Conservation (phyloP, 2,329 filamentous ascomycete species). For the Xylariaceae sp. region DNA sequence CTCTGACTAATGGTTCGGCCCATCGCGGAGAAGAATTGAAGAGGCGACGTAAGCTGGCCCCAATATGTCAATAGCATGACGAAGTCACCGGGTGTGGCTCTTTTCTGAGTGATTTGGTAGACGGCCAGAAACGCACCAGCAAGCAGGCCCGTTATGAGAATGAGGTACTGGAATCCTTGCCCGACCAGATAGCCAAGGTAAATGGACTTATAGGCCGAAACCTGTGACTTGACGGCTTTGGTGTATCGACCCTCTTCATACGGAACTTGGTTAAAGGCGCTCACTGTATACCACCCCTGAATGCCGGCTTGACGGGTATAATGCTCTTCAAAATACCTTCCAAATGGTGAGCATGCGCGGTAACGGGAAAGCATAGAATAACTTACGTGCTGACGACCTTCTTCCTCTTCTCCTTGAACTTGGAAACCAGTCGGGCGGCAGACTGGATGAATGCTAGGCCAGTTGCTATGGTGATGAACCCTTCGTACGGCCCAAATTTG, state of each 20-base stretch:
- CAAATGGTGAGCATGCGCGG: not conserved
- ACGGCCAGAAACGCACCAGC: slow-evolving; percentile 57
- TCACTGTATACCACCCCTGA: slow-evolving; percentile 55
- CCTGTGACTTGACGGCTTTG: slow-evolving; percentile 42
- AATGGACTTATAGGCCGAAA: slow-evolving; percentile 36
- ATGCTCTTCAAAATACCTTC: slow-evolving; percentile 48
- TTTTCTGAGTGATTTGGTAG: slow-evolving; percentile 59
- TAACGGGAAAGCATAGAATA: not conserved
- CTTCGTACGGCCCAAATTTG: slow-evolving; percentile 56
- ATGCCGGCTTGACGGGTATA: slow-evolving; percentile 52
- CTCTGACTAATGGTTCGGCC: slow-evolving; percentile 53
- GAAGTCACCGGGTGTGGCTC: slow-evolving; percentile 61
- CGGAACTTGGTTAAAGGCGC: slow-evolving; percentile 53
- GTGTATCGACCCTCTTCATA: slow-evolving; percentile 53
- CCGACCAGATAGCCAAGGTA: slow-evolving; percentile 45
- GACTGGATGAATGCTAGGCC: slow-evolving; percentile 52
- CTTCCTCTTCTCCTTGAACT: slow-evolving; percentile 45
- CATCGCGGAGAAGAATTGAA: slow-evolving; percentile 62
- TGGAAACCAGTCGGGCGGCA: slow-evolving; percentile 47
- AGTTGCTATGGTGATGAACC: slow-evolving; percentile 56
- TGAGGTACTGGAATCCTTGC: slow-evolving; percentile 53
- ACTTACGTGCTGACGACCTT: slow-evolving; percentile 45
- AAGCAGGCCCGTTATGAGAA: slow-evolving; percentile 64
- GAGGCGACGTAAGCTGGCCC: slow-evolving; percentile 64
- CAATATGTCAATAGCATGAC: slow-evolving; percentile 69